Evolutionary conservation across 73 alveolate species (phyloP).

Genomic region (Urostyla sp.): DNA sequence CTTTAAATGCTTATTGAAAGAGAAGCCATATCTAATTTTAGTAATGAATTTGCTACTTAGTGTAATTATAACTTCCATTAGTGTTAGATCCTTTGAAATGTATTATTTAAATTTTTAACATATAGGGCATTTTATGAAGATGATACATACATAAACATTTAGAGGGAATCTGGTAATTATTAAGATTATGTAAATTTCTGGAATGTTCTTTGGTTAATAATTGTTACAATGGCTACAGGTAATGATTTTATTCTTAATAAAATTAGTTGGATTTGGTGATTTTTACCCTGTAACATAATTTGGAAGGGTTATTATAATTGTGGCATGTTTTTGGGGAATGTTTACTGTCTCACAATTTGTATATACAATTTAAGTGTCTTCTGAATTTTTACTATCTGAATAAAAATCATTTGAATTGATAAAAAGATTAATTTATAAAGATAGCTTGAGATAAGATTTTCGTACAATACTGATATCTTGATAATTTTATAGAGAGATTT

Average conservation of each 20-base stretch:
- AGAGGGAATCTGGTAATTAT: not conserved
- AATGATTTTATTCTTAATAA: not conserved
- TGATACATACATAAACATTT: not conserved
- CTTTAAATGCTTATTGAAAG: slow-evolving; percentile 13
- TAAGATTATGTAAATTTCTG: slow-evolving; percentile 58
- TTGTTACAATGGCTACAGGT: slow-evolving; percentile 78
- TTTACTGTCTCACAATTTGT: slow-evolving; percentile 79
- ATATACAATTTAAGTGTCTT: slow-evolving; percentile 70
- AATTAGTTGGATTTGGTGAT: slow-evolving; percentile 84
- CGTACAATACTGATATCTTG: slow-evolving; percentile 26
- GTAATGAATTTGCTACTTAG: slow-evolving; percentile 15
- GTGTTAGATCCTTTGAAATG: slow-evolving; percentile 54
- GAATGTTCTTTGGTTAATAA: slow-evolving; percentile 81
- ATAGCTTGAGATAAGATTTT: slow-evolving; percentile 21
- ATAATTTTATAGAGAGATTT: slow-evolving; percentile 13
- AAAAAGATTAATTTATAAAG: slow-evolving; percentile 17
- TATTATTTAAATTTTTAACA: not conserved
- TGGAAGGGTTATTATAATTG: slow-evolving; percentile 77
- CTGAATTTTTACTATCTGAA: slow-evolving; percentile 64
- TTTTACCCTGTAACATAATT: slow-evolving; percentile 81
- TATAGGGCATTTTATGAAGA: slow-evolving; percentile 55
- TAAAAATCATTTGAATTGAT: slow-evolving; percentile 67
- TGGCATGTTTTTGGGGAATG: slow-evolving; percentile 86
- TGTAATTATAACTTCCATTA: slow-evolving; percentile 13
- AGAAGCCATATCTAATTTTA: slow-evolving; percentile 38